phyloP scores from a whole-genome alignment of 2,329 filamentous ascomycete genomes.

The Ophiostoma sp. region DNA sequence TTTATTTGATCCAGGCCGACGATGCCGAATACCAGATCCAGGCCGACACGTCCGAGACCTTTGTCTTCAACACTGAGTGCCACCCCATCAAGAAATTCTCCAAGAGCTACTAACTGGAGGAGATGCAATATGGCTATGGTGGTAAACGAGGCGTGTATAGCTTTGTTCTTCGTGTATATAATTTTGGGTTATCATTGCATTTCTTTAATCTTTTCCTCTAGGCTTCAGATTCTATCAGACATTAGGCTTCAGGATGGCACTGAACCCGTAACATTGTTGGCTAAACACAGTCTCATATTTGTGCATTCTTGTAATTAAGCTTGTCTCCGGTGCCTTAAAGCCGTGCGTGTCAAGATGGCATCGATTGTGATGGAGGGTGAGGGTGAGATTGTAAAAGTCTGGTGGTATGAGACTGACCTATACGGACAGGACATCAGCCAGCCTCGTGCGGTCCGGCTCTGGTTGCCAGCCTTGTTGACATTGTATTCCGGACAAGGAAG shows the following conservation, averaged over 20 bases:
- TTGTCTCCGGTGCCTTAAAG: background rate
- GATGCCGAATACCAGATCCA: slow-evolving; percentile 53
- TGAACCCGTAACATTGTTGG: too few relatives aligned
- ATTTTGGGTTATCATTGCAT: too few relatives aligned
- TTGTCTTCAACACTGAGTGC: slow-evolving; percentile 48
- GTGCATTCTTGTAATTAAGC: background rate
- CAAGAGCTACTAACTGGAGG: background rate
- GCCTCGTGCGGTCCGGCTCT: background rate
- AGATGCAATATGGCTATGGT: background rate
- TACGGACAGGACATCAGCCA: background rate
- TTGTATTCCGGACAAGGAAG: background rate
- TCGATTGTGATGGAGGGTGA: background rate
- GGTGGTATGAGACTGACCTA: background rate
- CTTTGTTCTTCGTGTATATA: background rate
- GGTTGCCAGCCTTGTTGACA: background rate
- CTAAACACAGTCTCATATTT: too few relatives aligned
- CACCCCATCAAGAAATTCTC: slow-evolving; percentile 35
- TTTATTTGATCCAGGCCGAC: slow-evolving; percentile 63
- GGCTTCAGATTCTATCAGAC: too few relatives aligned
- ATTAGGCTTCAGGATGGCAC: too few relatives aligned
- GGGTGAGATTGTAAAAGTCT: background rate
- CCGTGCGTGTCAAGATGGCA: background rate
- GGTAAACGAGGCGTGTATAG: background rate
- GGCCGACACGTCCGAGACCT: slow-evolving; percentile 42
- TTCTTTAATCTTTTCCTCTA: too few relatives aligned